phyloP scores from a whole-genome alignment of 768 basidiomycete genomes.

The Scleroderma citrinum region DNA sequence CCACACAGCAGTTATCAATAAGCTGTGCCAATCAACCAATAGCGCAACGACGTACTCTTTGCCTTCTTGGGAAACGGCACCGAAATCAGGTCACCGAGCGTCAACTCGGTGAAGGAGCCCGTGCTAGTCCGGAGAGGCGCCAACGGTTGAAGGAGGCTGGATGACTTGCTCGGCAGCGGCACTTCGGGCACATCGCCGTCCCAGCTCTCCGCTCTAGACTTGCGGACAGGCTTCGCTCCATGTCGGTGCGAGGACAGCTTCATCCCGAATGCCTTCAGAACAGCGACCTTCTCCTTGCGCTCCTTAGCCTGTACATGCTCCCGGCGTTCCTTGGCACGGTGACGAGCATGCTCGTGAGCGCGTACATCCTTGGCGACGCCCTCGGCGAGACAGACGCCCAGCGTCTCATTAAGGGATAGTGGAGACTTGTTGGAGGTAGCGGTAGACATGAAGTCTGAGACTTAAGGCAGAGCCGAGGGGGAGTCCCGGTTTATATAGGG shows the following conservation, averaged over 20 bases:
- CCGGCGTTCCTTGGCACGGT: slow-evolving; percentile 27
- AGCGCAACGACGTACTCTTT: slow-evolving; percentile 16
- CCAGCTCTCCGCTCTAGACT: slow-evolving; percentile 24
- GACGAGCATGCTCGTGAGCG: slow-evolving; percentile 29
- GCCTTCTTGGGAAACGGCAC: slow-evolving; percentile 16
- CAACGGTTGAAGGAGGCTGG: neutral
- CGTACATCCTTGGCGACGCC: slow-evolving; percentile 24
- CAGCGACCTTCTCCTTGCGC: slow-evolving; percentile 25
- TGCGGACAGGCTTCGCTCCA: slow-evolving; percentile 17
- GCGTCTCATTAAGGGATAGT: slow-evolving; percentile 14
- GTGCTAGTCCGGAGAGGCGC: slow-evolving; percentile 5
- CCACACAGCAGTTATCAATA: no score
- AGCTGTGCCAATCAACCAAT: neutral
- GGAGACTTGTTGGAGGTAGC: slow-evolving; percentile 18
- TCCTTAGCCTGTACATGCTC: slow-evolving; percentile 26
- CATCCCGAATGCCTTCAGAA: slow-evolving; percentile 12
- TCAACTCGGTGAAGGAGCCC: slow-evolving; percentile 15
- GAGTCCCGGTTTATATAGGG: no score
- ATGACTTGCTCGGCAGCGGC: neutral
- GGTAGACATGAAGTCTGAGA: slow-evolving; percentile 23
- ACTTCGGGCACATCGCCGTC: slow-evolving; percentile 17
- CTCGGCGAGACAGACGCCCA: slow-evolving; percentile 12
- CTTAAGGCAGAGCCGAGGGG: no score
- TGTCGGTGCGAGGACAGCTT: slow-evolving; percentile 4
- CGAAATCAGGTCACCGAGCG: slow-evolving; percentile 24